These are phyloP conservation scores for Alternaria gansuensis DNA, from an alignment of 2,329 filamentous ascomycete genomes.

Conservation along the genomic window DNA sequence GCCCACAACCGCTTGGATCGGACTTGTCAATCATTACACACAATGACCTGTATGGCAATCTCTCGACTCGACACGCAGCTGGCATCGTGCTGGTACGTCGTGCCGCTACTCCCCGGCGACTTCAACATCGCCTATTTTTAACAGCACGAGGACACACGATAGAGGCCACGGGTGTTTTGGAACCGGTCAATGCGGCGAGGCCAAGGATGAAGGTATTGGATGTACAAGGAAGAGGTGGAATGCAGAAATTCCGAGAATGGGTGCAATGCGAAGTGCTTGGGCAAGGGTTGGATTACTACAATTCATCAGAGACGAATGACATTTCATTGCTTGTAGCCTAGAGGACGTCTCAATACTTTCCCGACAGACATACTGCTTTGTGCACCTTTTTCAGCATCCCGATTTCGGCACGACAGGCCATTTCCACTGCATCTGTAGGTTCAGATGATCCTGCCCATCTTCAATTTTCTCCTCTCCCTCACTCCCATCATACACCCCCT, in stretches of 20 bases:
- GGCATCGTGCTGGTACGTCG: slow-evolving; percentile 29
- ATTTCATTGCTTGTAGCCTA: neutral
- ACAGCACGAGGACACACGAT: neutral
- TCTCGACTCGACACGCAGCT: slow-evolving; percentile 32
- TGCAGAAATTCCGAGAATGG: neutral
- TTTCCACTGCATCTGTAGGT: slow-evolving; percentile 26
- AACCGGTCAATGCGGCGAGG: neutral
- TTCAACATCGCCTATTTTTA: neutral
- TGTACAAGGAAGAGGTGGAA: neutral
- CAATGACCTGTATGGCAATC: slow-evolving; percentile 40
- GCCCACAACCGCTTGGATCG: slow-evolving; percentile 37
- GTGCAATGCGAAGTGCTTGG: neutral
- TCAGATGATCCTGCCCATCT: slow-evolving; percentile 23
- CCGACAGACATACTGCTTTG: neutral
- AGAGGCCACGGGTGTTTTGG: neutral
- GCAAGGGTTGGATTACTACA: neutral
- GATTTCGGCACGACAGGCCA: slow-evolving; percentile 22
- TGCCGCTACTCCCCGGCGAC: slow-evolving; percentile 20
- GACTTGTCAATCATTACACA: slow-evolving; percentile 45
- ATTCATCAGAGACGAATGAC: neutral
- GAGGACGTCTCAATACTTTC: neutral
- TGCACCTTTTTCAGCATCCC: slow-evolving; percentile 19
- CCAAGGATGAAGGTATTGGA: neutral
- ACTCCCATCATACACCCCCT: too few relatives aligned
- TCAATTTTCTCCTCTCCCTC: slow-evolving; percentile 17